phyloP scores from a whole-genome alignment of 2,329 filamentous ascomycete species.

The Calonectria pseudoturangicola region DNA sequence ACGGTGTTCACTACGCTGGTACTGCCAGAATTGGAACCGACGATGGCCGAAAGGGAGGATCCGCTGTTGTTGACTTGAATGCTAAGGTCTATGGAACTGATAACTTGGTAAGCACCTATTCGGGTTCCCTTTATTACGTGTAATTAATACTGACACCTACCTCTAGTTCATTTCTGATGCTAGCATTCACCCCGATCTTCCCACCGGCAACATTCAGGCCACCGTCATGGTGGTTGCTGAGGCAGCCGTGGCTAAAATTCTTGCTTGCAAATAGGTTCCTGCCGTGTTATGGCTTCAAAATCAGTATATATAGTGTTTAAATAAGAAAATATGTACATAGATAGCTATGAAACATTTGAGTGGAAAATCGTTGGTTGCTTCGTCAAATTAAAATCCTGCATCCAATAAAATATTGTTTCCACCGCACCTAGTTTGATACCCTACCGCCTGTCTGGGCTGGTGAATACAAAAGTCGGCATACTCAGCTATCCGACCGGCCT shows the following conservation, averaged over 20 bases:
- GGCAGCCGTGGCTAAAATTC: constrained; percentile 1
- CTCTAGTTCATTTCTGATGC: constrained; percentile 11
- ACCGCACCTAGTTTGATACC: no score
- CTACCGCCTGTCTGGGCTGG: no score
- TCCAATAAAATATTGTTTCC: no score
- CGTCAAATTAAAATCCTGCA: no score
- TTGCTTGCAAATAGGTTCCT: neutral
- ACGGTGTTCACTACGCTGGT: constrained; percentile 69
- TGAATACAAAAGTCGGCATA: no score
- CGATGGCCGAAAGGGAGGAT: constrained; percentile 71
- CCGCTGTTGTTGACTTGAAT: constrained; percentile 55
- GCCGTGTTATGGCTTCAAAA: neutral
- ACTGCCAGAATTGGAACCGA: constrained; percentile 77
- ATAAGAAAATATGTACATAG: neutral
- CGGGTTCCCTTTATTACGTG: neutral
- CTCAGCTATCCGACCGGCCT: no score
- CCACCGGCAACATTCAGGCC: neutral
- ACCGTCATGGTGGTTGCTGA: constrained; percentile 2
- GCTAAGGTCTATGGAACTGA: constrained; percentile 17
- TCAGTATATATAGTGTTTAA: neutral
- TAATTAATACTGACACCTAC: neutral
- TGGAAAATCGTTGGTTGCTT: no score
- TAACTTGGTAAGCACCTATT: neutral
- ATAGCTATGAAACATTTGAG: neutral
- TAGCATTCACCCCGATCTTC: constrained; percentile 1